phyloP scores from a whole-genome alignment of 1,139 yeast species.

The Saccharomyces hybrid region DNA sequence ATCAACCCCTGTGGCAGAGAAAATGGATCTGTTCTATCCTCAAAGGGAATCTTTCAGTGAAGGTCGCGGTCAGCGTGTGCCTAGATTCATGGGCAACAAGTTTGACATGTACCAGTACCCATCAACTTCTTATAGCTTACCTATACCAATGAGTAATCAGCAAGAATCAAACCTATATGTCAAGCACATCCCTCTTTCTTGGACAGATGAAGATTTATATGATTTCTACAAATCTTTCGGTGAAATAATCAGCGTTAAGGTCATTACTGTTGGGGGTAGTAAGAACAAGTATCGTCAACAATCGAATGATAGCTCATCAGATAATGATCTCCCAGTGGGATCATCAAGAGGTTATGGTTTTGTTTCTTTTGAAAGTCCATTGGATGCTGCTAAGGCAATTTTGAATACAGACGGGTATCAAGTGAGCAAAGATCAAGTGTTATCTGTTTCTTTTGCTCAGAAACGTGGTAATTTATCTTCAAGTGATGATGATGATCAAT shows the following conservation, averaged over 20 bases:
- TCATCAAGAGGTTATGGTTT: conserved; percentile 44
- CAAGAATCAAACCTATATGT: conserved; percentile 33
- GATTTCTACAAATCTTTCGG: conserved; percentile 36
- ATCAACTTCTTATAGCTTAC: conserved; percentile 14
- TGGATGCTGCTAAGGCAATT: conserved; percentile 43
- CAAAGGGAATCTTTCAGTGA: conserved; percentile 1
- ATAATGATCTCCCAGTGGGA: conserved; percentile 21
- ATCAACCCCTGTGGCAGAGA: not conserved
- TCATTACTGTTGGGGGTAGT: conserved; percentile 39
- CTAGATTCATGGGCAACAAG: conserved; percentile 4
- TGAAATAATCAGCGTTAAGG: conserved; percentile 39
- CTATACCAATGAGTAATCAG: conserved; percentile 29
- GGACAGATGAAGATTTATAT: conserved; percentile 27
- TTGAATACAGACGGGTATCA: conserved; percentile 37
- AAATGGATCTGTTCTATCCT: not conserved
- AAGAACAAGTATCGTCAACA: conserved; percentile 11
- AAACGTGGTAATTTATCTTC: conserved; percentile 9
- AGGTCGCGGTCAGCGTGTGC: conserved; percentile 4
- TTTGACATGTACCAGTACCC: conserved; percentile 9
- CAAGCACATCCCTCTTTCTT: conserved; percentile 29
- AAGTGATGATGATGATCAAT: not conserved
- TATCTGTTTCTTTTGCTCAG: conserved; percentile 31
- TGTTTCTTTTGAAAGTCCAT: conserved; percentile 41
- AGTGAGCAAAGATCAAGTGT: conserved; percentile 17
- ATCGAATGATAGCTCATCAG: not conserved